Evolutionary conservation across 1,284 basidiomycete genomes (phyloP).

Genomic region (Ceratobasidium sp.): DNA sequence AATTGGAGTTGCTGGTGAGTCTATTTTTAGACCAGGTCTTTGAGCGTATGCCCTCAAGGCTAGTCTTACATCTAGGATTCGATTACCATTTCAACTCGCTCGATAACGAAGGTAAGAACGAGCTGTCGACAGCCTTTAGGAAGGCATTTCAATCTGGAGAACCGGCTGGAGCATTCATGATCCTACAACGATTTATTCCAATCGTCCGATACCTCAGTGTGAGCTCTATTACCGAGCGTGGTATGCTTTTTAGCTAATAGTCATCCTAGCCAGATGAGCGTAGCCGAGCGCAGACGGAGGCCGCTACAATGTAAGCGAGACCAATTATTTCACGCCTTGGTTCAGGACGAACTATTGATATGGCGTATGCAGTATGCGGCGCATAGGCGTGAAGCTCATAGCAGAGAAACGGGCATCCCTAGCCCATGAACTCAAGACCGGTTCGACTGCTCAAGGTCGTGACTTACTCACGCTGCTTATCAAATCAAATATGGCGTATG

Average conservation of each 20-base stretch:
- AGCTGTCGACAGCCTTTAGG: neutral
- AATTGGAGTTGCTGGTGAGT: slow-evolving; percentile 42
- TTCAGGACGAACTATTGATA: slow-evolving; percentile 45
- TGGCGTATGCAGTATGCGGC: slow-evolving; percentile 49
- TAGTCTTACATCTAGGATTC: slow-evolving; percentile 52
- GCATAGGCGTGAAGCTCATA: slow-evolving; percentile 41
- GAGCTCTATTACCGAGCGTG: neutral
- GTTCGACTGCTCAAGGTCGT: slow-evolving; percentile 47
- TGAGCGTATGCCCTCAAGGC: slow-evolving; percentile 52
- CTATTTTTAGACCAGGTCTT: slow-evolving; percentile 47
- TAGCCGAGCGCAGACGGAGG: neutral
- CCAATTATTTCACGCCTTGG: slow-evolving; percentile 34
- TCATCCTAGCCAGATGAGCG: slow-evolving; percentile 1
- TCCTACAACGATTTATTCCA: neutral
- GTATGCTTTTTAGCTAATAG: neutral
- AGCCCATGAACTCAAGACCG: slow-evolving; percentile 34
- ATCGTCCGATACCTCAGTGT: neutral
- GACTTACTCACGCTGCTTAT: slow-evolving; percentile 46
- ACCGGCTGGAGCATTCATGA: slow-evolving; percentile 46
- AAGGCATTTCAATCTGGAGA: slow-evolving; percentile 26
- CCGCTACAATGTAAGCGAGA: neutral
- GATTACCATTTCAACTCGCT: slow-evolving; percentile 56
- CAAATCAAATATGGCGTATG: slow-evolving; percentile 55
- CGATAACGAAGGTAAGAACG: slow-evolving; percentile 20
- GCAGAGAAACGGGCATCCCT: slow-evolving; percentile 53